phyloP scores from a whole-genome alignment of 495 filamentous ascomycete species.

The Cryomyces antarcticus region DNA sequence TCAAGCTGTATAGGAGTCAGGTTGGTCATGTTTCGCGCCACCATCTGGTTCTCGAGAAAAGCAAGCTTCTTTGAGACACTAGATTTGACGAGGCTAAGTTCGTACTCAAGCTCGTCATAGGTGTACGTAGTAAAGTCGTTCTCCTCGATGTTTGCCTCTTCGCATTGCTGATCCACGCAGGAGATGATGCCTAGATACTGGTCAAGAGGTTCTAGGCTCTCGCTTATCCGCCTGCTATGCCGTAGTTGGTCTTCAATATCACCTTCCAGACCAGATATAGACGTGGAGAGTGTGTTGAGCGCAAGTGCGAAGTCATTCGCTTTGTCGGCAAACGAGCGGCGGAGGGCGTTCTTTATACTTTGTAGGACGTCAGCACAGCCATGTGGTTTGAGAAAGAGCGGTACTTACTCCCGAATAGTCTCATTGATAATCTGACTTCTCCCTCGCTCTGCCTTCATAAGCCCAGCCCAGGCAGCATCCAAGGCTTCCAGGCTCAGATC shows the following conservation, averaged over 20 bases:
- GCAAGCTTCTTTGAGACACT: conserved; percentile 87
- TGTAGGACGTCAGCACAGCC: too few species aligned
- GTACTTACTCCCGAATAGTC: conserved; percentile 55
- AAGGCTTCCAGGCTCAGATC: conserved; percentile 60
- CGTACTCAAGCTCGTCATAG: conserved; percentile 87
- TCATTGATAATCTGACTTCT: conserved; percentile 90
- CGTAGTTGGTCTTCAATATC: conserved; percentile 84
- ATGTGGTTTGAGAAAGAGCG: too few species aligned
- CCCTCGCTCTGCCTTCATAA: conserved; percentile 62
- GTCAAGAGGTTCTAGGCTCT: conserved; percentile 70
- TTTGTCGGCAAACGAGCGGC: conserved; percentile 81
- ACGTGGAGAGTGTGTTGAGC: conserved; percentile 76
- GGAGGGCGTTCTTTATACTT: conserved; percentile 76
- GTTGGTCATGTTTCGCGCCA: conserved; percentile 96
- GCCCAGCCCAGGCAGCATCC: conserved; percentile 57
- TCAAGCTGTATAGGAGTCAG: conserved; percentile 93
- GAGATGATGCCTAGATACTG: conserved; percentile 69
- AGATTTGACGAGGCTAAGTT: conserved; percentile 71
- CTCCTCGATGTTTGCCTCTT: conserved; percentile 94
- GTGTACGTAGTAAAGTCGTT: conserved; percentile 98
- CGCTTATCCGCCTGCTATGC: conserved; percentile 61
- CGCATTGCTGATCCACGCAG: conserved; percentile 66
- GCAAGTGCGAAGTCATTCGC: conserved; percentile 93
- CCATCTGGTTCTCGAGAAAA: conserved; percentile 93
- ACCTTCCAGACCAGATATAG: conserved; percentile 84